A percentile compares a stretch with the other conserved stretches of the same genome.
phyloP scores from a whole-genome alignment of 768 basidiomycete species.

The Boletus barrowsii region DNA sequence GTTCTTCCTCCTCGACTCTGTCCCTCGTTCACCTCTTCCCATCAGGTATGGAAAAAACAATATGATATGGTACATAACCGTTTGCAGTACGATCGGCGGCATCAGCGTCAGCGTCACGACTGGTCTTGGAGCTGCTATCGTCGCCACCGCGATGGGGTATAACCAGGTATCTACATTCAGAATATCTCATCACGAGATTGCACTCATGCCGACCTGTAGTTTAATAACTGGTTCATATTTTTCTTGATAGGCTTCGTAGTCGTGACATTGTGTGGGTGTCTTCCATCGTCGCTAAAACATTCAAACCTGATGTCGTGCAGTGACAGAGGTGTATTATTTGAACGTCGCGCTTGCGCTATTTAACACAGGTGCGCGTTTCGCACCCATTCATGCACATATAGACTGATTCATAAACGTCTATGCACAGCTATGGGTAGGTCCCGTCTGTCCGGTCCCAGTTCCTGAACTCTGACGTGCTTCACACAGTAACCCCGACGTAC shows the following conservation, averaged over 20 bases:
- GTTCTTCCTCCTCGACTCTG: slow-evolving; percentile 17
- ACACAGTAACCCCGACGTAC: slow-evolving; percentile 74
- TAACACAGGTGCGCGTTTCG: slow-evolving; percentile 66
- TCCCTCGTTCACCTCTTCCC: neutral
- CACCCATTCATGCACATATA: neutral
- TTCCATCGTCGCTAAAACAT: neutral
- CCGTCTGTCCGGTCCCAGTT: neutral
- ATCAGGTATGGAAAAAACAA: slow-evolving; percentile 79
- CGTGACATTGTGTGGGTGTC: slow-evolving; percentile 67
- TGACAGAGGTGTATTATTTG: slow-evolving; percentile 91
- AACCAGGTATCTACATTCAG: slow-evolving; percentile 59
- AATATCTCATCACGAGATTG: neutral
- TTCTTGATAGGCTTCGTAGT: slow-evolving; percentile 82
- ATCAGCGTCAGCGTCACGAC: slow-evolving; percentile 93
- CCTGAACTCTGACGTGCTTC: slow-evolving; percentile 18
- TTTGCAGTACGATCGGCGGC: slow-evolving; percentile 97
- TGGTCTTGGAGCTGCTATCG: slow-evolving; percentile 88
- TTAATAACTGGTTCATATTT: slow-evolving; percentile 90
- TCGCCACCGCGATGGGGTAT: slow-evolving; percentile 69
- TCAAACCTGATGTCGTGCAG: slow-evolving; percentile 33
- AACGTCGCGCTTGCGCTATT: slow-evolving; percentile 95
- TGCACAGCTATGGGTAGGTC: slow-evolving; percentile 62
- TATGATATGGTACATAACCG: slow-evolving; percentile 93
- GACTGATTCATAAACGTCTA: neutral
- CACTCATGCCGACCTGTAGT: slow-evolving; percentile 42